Percentiles rank a stretch among this genome's conserved stretches.
Evolutionary conservation across 805 yeast species (phyloP).

Genomic region (Saturnispora quitensis): DNA sequence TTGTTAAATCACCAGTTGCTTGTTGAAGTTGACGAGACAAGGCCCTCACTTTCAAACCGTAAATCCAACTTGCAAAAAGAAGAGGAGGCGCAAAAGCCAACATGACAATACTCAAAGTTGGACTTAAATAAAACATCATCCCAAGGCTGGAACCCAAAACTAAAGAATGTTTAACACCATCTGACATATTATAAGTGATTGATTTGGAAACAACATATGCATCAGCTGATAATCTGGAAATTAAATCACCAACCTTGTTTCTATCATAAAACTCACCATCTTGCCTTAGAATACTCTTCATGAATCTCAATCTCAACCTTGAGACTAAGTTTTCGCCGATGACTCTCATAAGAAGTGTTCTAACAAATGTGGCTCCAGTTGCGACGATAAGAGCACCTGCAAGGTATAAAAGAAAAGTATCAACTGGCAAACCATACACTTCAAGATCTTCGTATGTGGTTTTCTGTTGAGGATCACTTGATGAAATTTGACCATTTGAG

Average conservation of each 20-base stretch:
- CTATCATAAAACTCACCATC: constrained; percentile 87
- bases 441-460: constrained; percentile 19
- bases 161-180: constrained; percentile 76
- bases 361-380: constrained; percentile 69
- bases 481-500: background rate
- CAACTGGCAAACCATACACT: constrained; percentile 51
- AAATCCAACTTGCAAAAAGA: constrained; percentile 67
- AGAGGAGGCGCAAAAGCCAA: constrained; percentile 78
- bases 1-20: constrained; percentile 77
- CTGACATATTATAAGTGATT: constrained; percentile 81
- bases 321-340: constrained; percentile 87
- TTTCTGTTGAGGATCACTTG: constrained; percentile 13
- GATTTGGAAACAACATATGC: constrained; percentile 84
- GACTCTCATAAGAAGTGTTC: constrained; percentile 63
- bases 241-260: constrained; percentile 86
- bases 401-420: constrained; percentile 52
- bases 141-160: constrained; percentile 77
- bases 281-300: constrained; percentile 70
- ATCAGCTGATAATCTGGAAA: constrained; percentile 80
- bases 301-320: constrained; percentile 66
- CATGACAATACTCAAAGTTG: constrained; percentile 72
- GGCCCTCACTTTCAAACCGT: constrained; percentile 71
- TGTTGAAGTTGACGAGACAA: constrained; percentile 74
- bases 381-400: constrained; percentile 61
- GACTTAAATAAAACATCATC: constrained; percentile 83